A percentile compares a stretch with the other conserved stretches of the same genome.
Conservation (phyloP, 805 yeast genomes). For the Saccharomycopsis schoenii region DNA sequence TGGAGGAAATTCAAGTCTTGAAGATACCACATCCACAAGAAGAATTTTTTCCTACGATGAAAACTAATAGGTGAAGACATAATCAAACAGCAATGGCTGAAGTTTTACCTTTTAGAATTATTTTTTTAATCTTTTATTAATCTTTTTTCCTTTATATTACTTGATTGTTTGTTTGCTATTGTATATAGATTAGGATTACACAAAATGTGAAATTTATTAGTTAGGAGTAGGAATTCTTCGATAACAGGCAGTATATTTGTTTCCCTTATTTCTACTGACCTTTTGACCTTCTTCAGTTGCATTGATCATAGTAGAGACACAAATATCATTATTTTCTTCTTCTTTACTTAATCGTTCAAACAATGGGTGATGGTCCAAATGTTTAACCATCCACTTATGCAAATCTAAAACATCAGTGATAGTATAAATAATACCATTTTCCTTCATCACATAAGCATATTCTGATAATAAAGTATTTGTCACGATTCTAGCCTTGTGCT, state of each 20-base stretch:
- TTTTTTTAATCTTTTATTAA: neutral
- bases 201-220: conserved; percentile 12
- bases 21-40: neutral
- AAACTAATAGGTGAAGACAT: neutral
- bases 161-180: conserved; percentile 18
- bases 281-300: conserved; percentile 98
- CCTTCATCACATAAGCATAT: conserved; percentile 81
- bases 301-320: conserved; percentile 79
- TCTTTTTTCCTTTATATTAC: conserved; percentile 25
- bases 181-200: neutral
- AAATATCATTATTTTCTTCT: conserved; percentile 71
- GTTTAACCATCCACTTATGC: conserved; percentile 94
- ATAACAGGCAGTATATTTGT: conserved; percentile 82
- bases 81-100: neutral
- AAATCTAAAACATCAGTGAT: conserved; percentile 92
- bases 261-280: conserved; percentile 83
- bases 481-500: conserved; percentile 93
- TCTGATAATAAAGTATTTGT: conserved; percentile 84
- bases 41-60: neutral
- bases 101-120: neutral
- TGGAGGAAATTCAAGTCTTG: neutral
- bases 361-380: conserved; percentile 82
- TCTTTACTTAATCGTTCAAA: conserved; percentile 71
- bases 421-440: conserved; percentile 84
- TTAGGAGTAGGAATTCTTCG: conserved; percentile 57